phyloP scores from a whole-genome alignment of 768 basidiomycete genomes.

The Naganishia onofrii region DNA sequence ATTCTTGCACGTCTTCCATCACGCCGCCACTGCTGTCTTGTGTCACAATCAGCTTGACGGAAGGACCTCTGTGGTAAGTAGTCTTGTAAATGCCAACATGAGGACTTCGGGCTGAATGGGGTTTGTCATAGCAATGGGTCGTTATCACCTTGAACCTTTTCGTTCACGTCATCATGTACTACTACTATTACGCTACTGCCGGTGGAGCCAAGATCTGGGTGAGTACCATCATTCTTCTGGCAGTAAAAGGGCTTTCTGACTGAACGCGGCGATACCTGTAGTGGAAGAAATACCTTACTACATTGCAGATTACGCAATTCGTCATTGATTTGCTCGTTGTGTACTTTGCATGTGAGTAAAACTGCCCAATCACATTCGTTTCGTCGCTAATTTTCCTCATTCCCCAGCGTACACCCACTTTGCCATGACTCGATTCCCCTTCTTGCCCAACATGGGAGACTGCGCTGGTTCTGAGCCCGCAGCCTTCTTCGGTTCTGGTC shows the following conservation, averaged over 20 bases:
- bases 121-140: slow-evolving; percentile 77
- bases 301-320: slow-evolving; percentile 95
- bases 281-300: slow-evolving; percentile 99
- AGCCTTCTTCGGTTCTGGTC: slow-evolving; percentile 80
- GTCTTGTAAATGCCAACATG: not conserved
- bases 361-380: slow-evolving; percentile 35
- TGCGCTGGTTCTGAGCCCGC: slow-evolving; percentile 87
- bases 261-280: slow-evolving; percentile 48
- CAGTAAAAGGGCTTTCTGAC: slow-evolving; percentile 22
- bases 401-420: slow-evolving; percentile 73
- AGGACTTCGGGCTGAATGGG: slow-evolving; percentile 6
- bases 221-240: slow-evolving; percentile 14
- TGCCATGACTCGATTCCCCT: slow-evolving; percentile 59
- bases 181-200: slow-evolving; percentile 98
- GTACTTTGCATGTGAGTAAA: slow-evolving; percentile 74
- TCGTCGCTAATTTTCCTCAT: slow-evolving; percentile 4
- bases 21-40: slow-evolving; percentile 92
- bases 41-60: slow-evolving; percentile 95
- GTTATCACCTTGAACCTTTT: slow-evolving; percentile 84
- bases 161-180: slow-evolving; percentile 99
- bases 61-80: slow-evolving; percentile 82
- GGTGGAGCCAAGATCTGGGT: slow-evolving; percentile 97
- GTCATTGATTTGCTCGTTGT: slow-evolving; percentile 83
- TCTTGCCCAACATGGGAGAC: slow-evolving; percentile 68
- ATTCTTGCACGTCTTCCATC: slow-evolving; percentile 98